Base-by-base conservation (phyloP, 1,284 basidiomycete genomes). In the Naganishia sp. region DNA sequence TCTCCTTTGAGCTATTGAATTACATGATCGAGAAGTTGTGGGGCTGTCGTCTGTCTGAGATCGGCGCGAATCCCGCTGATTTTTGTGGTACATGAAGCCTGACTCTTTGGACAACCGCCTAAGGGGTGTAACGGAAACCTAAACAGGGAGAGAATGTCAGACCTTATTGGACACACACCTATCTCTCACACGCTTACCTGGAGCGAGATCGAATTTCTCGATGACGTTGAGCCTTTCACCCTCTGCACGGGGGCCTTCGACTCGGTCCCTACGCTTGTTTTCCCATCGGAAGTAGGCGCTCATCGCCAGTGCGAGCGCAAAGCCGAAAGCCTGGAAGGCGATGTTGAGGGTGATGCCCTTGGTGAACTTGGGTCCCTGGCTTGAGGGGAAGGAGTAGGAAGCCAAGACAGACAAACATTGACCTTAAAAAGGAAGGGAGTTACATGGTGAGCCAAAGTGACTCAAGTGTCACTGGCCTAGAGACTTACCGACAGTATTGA, bases 361-460 rank as follows among this genome's bases (percentile, higher is more conserved):
- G 67, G 52, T 68, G 74, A 71, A 83, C 32, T 71, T 65, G 0
- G 82, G 82, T 0, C 76, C 76, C 67, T 82, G 75, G 13, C 28
- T 58, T 0, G 68, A 66, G 0, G 81, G 81, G 77, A 82, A 83
- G 31, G 72, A 73, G 71, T 53, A 67, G 23, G 80, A 70, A 21
- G 81, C 81, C 31, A 76, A 72, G 64, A 83, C 73, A 2, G 76
- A 75, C 15, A 83, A 73, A 67, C 80, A 81, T 69, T 82, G 81
- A 17, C 79, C 66, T 63, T 32, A 23, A 15, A 21, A 18, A 15
- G 7, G 39, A 3, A 13, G 39, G 23, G n/a, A n/a, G n/a, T 31
- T 3, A 5, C 9, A 41, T 18, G 18, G 35, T n/a, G 3, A 55
- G 17, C 35, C 4, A 10, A 43, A 18, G 9, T 31, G 31, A 43